A percentile compares a stretch with the other conserved stretches of the same genome.
Evolutionary conservation across 352 stramenopile species (phyloP).

Genomic region (Pythium folliculosum): DNA sequence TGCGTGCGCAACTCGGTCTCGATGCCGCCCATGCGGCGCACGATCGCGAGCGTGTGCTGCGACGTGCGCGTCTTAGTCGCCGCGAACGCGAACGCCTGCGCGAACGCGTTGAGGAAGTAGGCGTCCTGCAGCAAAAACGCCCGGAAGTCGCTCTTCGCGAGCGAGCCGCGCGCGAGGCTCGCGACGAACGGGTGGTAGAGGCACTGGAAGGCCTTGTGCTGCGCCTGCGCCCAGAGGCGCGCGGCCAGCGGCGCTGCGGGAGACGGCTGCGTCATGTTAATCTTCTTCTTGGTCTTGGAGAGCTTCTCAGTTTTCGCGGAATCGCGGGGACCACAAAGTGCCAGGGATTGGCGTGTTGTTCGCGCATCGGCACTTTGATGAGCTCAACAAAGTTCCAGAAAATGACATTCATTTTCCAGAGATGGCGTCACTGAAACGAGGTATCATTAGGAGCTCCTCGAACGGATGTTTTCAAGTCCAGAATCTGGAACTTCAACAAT

Average conservation of each 20-base stretch:
- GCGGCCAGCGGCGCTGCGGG: constrained; percentile 13
- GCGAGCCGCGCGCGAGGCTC: constrained; percentile 35
- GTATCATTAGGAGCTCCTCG: constrained; percentile 11
- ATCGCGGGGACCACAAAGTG: constrained; percentile 1
- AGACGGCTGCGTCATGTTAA: background rate
- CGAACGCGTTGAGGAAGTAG: constrained; percentile 54
- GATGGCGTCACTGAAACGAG: constrained; percentile 5
- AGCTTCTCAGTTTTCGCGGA: background rate
- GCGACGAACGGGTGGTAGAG: constrained; percentile 63
- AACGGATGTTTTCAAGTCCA: background rate
- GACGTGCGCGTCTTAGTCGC: constrained; percentile 44
- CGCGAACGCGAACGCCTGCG: constrained; percentile 50
- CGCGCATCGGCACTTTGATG: constrained; percentile 12
- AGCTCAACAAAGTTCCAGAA: constrained; percentile 19
- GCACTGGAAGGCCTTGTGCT: constrained; percentile 33
- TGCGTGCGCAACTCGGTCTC: constrained; percentile 51
- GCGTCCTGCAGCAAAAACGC: constrained; percentile 59
- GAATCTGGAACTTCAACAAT: background rate
- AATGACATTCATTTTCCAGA: constrained; percentile 11
- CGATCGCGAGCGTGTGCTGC: constrained; percentile 38
- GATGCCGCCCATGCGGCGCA: constrained; percentile 47
- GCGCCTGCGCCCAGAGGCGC: constrained; percentile 39
- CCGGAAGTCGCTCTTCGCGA: constrained; percentile 39
- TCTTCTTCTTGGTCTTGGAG: constrained; percentile 7
- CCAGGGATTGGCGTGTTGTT: constrained; percentile 7